These are phyloP conservation scores for Volutella citrinella DNA, from an alignment of 2,329 filamentous ascomycete species.

Conservation along the genomic window DNA sequence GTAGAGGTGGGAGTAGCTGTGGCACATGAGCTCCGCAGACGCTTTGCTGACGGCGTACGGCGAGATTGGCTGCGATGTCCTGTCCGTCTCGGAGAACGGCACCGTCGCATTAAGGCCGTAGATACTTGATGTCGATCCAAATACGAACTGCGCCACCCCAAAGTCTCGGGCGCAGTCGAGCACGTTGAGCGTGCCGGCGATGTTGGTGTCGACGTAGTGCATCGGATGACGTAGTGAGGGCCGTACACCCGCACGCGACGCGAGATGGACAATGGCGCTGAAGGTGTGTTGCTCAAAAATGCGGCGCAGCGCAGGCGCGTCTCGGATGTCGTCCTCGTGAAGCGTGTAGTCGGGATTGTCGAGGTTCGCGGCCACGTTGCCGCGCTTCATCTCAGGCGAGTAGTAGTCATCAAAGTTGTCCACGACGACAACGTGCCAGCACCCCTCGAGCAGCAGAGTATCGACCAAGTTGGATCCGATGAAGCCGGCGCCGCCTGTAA, in stretches of 20 bases:
- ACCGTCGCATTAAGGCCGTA: constrained; percentile 19
- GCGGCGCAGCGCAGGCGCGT: constrained; percentile 5
- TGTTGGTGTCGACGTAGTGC: constrained; percentile 21
- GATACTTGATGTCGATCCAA: constrained; percentile 22
- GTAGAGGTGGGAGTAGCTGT: constrained; percentile 23
- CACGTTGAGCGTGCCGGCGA: constrained; percentile 20
- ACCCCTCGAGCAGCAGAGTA: constrained; percentile 15
- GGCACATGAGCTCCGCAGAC: constrained; percentile 19
- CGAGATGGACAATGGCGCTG: constrained; percentile 18
- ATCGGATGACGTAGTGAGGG: constrained; percentile 15
- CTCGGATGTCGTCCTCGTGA: constrained; percentile 16
- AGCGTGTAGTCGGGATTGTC: constrained; percentile 16
- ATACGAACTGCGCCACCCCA: constrained; percentile 18
- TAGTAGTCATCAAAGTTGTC: constrained; percentile 25
- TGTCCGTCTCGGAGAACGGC: constrained; percentile 18
- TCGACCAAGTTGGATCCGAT: constrained; percentile 24
- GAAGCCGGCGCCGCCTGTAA: constrained; percentile 25
- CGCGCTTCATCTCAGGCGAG: constrained; percentile 16
- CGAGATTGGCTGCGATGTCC: constrained; percentile 18
- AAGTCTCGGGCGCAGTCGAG: constrained; percentile 21
- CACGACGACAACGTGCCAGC: constrained; percentile 18
- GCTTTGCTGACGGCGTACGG: constrained; percentile 19
- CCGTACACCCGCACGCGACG: constrained; percentile 20
- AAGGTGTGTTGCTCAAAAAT: constrained; percentile 17
- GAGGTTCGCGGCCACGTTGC: constrained; percentile 17